Evolutionary conservation across 192 early-diverging fungal genomes (phyloP), one percentile per base, ranked within the genome.

Genomic region (Rhizophagus clarus): DNA sequence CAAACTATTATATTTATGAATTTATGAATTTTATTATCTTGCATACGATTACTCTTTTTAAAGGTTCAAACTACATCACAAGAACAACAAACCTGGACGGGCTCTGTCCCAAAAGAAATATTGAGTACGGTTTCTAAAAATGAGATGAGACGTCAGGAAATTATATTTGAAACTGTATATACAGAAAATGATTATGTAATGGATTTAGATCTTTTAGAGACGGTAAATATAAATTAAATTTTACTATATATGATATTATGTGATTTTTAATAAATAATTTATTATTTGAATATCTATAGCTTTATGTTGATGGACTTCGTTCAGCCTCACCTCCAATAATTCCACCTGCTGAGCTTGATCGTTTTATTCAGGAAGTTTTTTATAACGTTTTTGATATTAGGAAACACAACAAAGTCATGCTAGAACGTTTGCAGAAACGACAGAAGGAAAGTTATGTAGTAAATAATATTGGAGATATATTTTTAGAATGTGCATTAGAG

Each of bases 101-200:
- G 88, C 34, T 91, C 90, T 3, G 96, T 97, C 8, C 91, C 96
- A 22, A 89, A 89, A 81, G 88, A 91, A 26, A 85, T 97, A 29
- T 81, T 91, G 9, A 91, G 93, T 74, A 88, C 88, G 0, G 85
- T 96, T 10, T 89, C 89, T 28, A 86, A 90, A 70, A 81, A 90
- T 47, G 96, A 97, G 71, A 88, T 92, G 10, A 91, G 93, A 75
- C 88, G 98, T 62, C 98, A 99, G 79, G 98, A 99, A 85, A 93
- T 97, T 22, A 97, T 99, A 71, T 95, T 92, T 81, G 98, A 99
- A 81, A 92, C 97, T 7, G 89, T 97, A 31, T 88, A 91, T 72
- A 97, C 97, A 2, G 98, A 99, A 87, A 88, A 89, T 22, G 96
- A 97, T 81, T 99, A 97, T 80, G 90, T 95, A 24, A 88, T 89